These are phyloP conservation scores for Leccinum subgranulosum DNA, from an alignment of 768 basidiomycete genomes.

Conservation along the genomic window DNA sequence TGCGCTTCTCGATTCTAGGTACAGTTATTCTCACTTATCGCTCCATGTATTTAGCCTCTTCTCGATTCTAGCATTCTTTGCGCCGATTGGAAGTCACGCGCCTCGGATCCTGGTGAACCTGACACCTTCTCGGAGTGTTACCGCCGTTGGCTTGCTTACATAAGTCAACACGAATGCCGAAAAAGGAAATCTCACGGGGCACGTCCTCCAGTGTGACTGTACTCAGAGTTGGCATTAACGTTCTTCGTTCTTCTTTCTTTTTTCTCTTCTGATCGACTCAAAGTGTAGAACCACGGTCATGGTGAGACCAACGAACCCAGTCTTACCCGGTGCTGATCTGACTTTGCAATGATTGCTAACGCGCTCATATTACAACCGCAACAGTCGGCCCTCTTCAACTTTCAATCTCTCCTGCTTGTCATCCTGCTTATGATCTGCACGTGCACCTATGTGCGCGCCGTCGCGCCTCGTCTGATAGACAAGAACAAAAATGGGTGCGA, in stretches of 20 bases:
- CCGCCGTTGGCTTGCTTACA: no score
- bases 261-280: neutral
- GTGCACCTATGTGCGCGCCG: constrained; percentile 90
- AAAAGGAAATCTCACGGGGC: neutral
- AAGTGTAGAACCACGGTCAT: neutral
- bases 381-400: constrained; percentile 96
- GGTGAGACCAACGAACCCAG: neutral
- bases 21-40: no score
- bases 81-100: no score
- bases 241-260: neutral
- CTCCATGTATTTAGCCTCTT: no score
- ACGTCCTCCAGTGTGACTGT: neutral
- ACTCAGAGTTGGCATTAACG: neutral
- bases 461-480: constrained; percentile 87
- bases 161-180: neutral
- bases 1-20: no score
- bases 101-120: no score
- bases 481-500: constrained; percentile 90
- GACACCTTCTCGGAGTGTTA: no score
- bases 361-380: neutral
- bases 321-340: neutral
- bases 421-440: constrained; percentile 94
- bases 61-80: no score
- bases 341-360: neutral
- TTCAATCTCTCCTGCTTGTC: constrained; percentile 91